Evolutionary conservation across 108 stramenopile genomes (phyloP).

Genomic region (Conticribra weissflogii): DNA sequence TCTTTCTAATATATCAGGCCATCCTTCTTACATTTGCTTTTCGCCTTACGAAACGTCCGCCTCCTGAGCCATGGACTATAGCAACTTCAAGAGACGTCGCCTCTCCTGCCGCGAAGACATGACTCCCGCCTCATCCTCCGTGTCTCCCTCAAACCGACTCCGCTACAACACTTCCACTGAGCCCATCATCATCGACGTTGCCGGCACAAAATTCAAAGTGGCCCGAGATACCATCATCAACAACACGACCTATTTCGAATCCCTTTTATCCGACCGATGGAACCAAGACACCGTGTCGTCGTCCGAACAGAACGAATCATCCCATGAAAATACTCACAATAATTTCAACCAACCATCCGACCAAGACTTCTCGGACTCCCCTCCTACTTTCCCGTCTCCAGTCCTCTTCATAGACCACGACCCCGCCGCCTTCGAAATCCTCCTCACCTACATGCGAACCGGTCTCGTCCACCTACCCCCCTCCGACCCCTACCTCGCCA

Average conservation of each 20-base stretch:
- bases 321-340: background rate
- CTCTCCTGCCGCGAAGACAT: background rate
- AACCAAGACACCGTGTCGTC: too few species aligned
- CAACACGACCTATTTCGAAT: slow-evolving; percentile 19
- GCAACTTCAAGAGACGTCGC: background rate
- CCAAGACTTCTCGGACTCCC: too few species aligned
- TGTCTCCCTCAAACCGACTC: background rate
- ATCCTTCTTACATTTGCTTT: too few species aligned
- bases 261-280: slow-evolving; percentile 23
- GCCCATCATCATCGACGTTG: slow-evolving; percentile 1
- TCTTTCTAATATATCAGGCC: too few species aligned
- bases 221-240: slow-evolving; percentile 12
- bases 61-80: too few species aligned
- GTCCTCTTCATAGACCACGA: slow-evolving; percentile 23
- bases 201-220: slow-evolving; percentile 25
- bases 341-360: too few species aligned
- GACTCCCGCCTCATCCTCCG: background rate
- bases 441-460: slow-evolving; percentile 21
- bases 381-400: background rate
- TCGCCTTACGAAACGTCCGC: too few species aligned
- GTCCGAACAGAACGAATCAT: background rate
- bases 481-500: slow-evolving; percentile 8
- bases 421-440: slow-evolving; percentile 22
- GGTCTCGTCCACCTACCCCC: slow-evolving; percentile 12
- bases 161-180: background rate